Evolutionary conservation across 2,329 filamentous ascomycete genomes (phyloP).

Genomic region (Aureobasidium melanogenum): DNA sequence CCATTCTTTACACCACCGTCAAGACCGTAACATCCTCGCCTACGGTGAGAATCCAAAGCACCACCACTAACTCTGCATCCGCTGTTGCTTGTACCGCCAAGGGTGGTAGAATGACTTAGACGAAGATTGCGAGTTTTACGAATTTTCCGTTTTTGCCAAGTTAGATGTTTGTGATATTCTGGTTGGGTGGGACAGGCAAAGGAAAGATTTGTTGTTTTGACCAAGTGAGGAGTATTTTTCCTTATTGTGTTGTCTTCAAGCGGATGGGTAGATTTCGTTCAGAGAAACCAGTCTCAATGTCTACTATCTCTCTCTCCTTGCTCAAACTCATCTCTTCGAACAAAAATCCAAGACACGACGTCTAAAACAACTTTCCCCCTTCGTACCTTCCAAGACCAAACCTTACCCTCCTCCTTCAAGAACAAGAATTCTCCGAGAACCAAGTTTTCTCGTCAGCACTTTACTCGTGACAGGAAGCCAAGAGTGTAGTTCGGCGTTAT

Average conservation of each 20-base stretch:
- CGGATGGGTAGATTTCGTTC: no score
- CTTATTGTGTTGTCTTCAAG: not conserved
- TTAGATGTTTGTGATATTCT: not conserved
- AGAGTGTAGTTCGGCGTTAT: no score
- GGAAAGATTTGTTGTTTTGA: not conserved
- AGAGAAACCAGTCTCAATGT: no score
- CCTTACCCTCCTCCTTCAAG: no score
- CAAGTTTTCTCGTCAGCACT: not conserved
- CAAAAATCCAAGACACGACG: not conserved
- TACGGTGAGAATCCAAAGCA: conserved; percentile 13
- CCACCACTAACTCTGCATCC: conserved; percentile 6
- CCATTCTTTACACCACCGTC: conserved; percentile 3
- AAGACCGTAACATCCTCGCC: conserved; percentile 8
- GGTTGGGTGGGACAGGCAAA: not conserved
- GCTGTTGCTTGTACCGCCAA: conserved; percentile 16
- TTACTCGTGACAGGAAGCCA: not conserved
- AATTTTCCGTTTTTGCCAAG: not conserved
- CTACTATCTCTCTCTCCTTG: no score
- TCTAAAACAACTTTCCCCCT: not conserved
- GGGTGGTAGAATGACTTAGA: conserved; percentile 16
- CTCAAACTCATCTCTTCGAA: no score
- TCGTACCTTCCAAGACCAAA: not conserved
- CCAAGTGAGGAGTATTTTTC: not conserved
- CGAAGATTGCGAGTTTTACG: not conserved
- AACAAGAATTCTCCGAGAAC: no score